Percentiles rank a stretch among this genome's conserved stretches.
phyloP scores from a whole-genome alignment of 2,329 filamentous ascomycete species.

The Scedosporium minutisporum region DNA sequence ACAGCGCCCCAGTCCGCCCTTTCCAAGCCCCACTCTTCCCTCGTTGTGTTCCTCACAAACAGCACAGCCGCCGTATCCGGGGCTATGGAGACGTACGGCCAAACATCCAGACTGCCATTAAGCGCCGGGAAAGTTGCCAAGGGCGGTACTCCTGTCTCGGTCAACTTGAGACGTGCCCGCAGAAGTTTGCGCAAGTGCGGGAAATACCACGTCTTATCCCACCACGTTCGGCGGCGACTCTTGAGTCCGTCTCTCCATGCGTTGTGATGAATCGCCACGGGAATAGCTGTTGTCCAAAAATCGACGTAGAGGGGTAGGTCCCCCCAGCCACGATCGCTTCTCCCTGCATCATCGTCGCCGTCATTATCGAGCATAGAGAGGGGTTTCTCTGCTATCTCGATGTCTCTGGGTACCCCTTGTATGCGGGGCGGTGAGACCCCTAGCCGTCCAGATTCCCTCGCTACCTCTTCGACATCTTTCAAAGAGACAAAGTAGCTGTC shows the following conservation, averaged over 20 bases:
- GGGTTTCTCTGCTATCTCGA: conserved; percentile 11
- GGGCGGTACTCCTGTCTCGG: background rate
- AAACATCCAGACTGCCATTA: background rate
- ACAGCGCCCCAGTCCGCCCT: background rate
- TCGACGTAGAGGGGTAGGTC: conserved; percentile 10
- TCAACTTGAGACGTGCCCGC: conserved; percentile 2
- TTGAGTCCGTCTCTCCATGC: conserved; percentile 14
- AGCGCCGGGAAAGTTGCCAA: background rate
- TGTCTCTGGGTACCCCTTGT: conserved; percentile 13
- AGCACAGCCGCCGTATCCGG: background rate
- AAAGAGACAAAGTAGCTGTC: conserved; percentile 17
- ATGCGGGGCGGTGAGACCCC: conserved; percentile 17
- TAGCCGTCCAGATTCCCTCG: conserved; percentile 10
- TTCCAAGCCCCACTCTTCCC: background rate
- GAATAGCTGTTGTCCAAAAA: conserved; percentile 14
- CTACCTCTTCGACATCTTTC: conserved; percentile 10
- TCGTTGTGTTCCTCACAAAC: background rate
- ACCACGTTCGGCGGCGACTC: conserved; percentile 13
- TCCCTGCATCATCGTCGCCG: too few species aligned
- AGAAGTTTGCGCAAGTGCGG: conserved; percentile 13
- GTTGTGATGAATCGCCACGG: conserved; percentile 16
- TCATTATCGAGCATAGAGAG: background rate
- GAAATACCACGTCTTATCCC: conserved; percentile 16
- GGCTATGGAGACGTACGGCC: background rate
- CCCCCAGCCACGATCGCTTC: background rate